Conservation (phyloP, 1,139 yeast genomes). For the Sugiyamaella pinicola region DNA sequence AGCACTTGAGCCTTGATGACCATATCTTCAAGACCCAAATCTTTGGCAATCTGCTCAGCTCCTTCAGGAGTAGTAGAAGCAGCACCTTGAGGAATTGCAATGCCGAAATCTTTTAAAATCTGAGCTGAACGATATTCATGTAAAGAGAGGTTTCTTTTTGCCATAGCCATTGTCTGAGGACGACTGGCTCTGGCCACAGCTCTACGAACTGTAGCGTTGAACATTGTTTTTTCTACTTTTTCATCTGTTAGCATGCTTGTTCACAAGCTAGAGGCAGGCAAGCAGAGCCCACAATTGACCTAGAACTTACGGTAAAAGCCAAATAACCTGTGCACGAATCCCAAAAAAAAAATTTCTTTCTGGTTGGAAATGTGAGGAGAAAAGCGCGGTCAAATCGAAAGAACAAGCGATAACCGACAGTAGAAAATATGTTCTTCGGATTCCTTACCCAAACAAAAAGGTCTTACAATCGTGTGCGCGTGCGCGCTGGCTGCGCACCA, state of each 20-base stretch:
- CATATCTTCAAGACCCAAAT: constrained; percentile 68
- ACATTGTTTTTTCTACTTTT: constrained; percentile 9
- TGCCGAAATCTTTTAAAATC: constrained; percentile 74
- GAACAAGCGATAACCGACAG: constrained; percentile 5
- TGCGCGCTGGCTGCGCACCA: too few species aligned
- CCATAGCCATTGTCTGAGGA: constrained; percentile 27
- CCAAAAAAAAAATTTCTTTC: constrained; percentile 2
- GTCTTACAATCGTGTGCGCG: too few species aligned
- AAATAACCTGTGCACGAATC: background rate
- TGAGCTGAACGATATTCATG: constrained; percentile 98
- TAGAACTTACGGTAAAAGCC: background rate
- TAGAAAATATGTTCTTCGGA: constrained; percentile 2
- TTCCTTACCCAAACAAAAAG: constrained; percentile 15
- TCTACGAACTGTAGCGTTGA: constrained; percentile 18
- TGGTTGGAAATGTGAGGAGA: constrained; percentile 10
- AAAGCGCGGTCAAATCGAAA: constrained; percentile 3
- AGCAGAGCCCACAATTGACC: background rate
- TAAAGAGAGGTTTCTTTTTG: constrained; percentile 70
- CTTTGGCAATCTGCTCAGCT: constrained; percentile 78
- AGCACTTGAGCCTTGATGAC: constrained; percentile 98
- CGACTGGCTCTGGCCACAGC: constrained; percentile 15
- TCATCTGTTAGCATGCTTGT: background rate
- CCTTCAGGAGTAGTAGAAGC: constrained; percentile 91
- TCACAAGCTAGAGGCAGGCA: background rate
- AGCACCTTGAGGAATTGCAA: constrained; percentile 87